Evolutionary conservation across 2,329 filamentous ascomycete genomes (phyloP), one percentile per base, ranked within the genome.

Genomic region (Aspergillus niger): DNA sequence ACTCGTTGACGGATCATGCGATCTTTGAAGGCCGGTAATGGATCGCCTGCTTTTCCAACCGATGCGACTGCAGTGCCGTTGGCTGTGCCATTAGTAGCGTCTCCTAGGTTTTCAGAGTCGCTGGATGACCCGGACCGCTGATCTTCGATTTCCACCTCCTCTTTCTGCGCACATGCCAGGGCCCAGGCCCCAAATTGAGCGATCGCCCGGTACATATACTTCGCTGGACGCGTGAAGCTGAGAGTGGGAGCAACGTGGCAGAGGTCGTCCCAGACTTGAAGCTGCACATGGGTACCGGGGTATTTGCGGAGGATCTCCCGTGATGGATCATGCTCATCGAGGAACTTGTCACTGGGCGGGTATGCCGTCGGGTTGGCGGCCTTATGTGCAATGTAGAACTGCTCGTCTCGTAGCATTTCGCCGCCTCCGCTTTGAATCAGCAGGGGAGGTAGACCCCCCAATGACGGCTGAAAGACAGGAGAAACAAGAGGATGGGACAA

Each of bases 131-230:
- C 90, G 28, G 92, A 81, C 65, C 93, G 90, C 61, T 96, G 91
- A 62, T 93, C 89, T 38, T 89, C 75, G 38, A 96, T 94, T 17
- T 95, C 90, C 57, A 97, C 93, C 1, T 86, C 86, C 1, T 84
- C 86, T 61, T 91, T 84, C 71, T 97, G 93, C 0, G 92, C 92
- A 65, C 89, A 83, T 0, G 93, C 91, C 22, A 97, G 82, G 0
- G 90, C 90, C 93, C 93, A 98, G 0, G 93, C 92, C 2, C 92
- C 90, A 70, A 99, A 98, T 67, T 97, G 94, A 0, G 95, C 91
- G 55, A 97, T 87, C 1, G 91, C 91, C 51, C 94, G 86, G 74
- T 92, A 98, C 92, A 98, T 97, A 77, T 90, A 91, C 74, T 98
- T 98, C 49, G 94, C 95, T 0, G 95, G 95, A n/a, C 89, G 85